Base-by-base conservation (phyloP, 768 basidiomycete genomes). In the Boletus tomentosulus region DNA sequence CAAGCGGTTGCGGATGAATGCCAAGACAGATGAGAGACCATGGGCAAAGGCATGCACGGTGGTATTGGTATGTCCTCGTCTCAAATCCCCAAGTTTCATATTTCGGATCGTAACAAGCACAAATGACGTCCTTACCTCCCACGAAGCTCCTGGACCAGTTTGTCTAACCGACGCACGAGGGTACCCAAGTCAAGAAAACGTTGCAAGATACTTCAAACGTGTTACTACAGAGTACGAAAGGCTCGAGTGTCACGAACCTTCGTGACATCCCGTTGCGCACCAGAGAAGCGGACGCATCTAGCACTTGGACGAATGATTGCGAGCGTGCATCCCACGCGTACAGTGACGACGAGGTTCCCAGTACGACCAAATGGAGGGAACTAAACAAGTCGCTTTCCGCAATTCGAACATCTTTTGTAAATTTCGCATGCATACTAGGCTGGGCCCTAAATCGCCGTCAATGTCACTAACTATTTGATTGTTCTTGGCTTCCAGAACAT, bases 141-240 rank as follows among this genome's bases (percentile, higher is more conserved):
- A 44, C 81, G 77, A n/a, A 86, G 64, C 8, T 60, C 57, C 15
- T 68, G 66, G 4, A 84, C 58, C 4, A 88, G 64, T 3, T 70
- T 67, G 48, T 92, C 89, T 7, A 92, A 62, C 22, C 90, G 79
- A 43, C 89, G 81, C 37, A 87, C 64, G 3, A 84, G 66, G 1
- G 82, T 82, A 7, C 90, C 90, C 46, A 92, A 83, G 7, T 73
- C 76, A 30, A 89, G 56, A 66, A 92, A 92, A 6, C 85, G 78
- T 35, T 73, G 68, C 24, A 83, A 66, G 6, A 87, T 64, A 66
- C 88, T 90, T 54, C 16, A 25, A 47, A 2, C 25, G 51, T 7
- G 41, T 63, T 28, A 55, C 31, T 30, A 12, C 44, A 38, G 10
- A 39, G 28, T 15, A 46, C 39, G 25, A 37, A 15, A 27, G 22